Base-by-base conservation (phyloP, 2,329 filamentous ascomycete genomes). In the Periconia digitata region DNA sequence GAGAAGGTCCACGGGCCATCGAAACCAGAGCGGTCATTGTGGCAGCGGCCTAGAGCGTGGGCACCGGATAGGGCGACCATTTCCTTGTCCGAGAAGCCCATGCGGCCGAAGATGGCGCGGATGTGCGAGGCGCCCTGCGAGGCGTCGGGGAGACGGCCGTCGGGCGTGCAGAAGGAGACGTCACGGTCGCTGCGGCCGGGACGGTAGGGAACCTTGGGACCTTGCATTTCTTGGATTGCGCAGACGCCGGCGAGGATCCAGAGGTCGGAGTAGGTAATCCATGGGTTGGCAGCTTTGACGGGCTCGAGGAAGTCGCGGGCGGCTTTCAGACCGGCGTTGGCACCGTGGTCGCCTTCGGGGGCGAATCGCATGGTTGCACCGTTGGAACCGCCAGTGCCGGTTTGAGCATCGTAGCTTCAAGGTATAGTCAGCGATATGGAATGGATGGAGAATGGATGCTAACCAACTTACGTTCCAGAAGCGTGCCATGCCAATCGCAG, bases 51-150 rank as follows among this genome's bases (percentile, higher is more conserved):
- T 32, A 67, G 85, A 86, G 73, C 92, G 89, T 78, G 94, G 83
- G 44, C 85, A 77, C 82, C 96, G 86, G 81, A 80, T 44, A 97
- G 83, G 23, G 92, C 94, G 39, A 96, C 92, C 69, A 97, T 97
- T 76, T 96, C 92, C 67, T 89, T 89, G 76, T 99, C 92, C 74
- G 94, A 87, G 82, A 96, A 97, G 60, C 92, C 92, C 92, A 97
- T 97, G 71, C 92, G 90, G 74, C 85, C 84, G 76, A 97, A 99
- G 79, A 97, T 92, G 76, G 84, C 83, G 66, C 94, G 87, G 63
- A 97, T 82, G 76, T 97, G 92, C 68, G 56, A 83, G 53, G 85
- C 79, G 52, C 83, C 87, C 81, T 96, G 84, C 62, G 84, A 73
- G 43, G 82, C 92, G 71, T 99, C 91, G 55, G 92, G 88, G 17